These are phyloP conservation scores for Tirmania nivea DNA, from an alignment of 495 filamentous ascomycete genomes.

Conservation along the genomic window DNA sequence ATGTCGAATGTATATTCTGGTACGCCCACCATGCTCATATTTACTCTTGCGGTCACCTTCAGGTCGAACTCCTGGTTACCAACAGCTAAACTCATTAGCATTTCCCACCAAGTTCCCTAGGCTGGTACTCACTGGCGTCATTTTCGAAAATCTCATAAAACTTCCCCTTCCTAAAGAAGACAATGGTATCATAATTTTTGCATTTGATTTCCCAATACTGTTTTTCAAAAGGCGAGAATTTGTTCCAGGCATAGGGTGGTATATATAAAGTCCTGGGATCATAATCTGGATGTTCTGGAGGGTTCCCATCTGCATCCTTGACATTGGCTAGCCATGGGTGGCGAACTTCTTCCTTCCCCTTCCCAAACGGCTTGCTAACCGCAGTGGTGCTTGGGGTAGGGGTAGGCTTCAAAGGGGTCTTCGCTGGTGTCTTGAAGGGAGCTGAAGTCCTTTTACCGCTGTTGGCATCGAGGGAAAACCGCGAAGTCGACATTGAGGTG, in stretches of 20 bases:
- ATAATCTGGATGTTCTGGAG: slow-evolving; percentile 64
- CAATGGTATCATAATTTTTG: slow-evolving; percentile 89
- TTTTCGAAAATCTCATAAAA: slow-evolving; percentile 99
- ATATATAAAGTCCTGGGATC: slow-evolving; percentile 84
- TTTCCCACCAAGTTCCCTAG: background rate
- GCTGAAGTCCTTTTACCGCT: background rate
- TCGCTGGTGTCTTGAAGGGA: background rate
- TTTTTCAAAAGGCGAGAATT: slow-evolving; percentile 86
- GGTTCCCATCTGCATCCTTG: slow-evolving; percentile 59
- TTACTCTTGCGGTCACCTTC: slow-evolving; percentile 93
- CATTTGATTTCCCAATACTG: slow-evolving; percentile 99
- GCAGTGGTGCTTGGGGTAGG: slow-evolving; percentile 28
- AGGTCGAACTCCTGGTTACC: slow-evolving; percentile 94
- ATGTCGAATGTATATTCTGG: slow-evolving; percentile 83
- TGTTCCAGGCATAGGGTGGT: slow-evolving; percentile 48
- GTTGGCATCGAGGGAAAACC: slow-evolving; percentile 22
- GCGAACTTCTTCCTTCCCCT: slow-evolving; percentile 58
- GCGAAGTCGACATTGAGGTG: slow-evolving; percentile 40
- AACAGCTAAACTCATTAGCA: slow-evolving; percentile 29
- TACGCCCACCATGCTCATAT: slow-evolving; percentile 96
- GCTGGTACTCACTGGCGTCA: slow-evolving; percentile 40
- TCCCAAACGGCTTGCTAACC: slow-evolving; percentile 27
- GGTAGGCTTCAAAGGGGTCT: slow-evolving; percentile 30
- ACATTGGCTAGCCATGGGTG: slow-evolving; percentile 79
- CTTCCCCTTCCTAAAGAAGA: slow-evolving; percentile 99